Base-by-base conservation (phyloP, 352 stramenopile species). In the Globisporangium yorkense region DNA sequence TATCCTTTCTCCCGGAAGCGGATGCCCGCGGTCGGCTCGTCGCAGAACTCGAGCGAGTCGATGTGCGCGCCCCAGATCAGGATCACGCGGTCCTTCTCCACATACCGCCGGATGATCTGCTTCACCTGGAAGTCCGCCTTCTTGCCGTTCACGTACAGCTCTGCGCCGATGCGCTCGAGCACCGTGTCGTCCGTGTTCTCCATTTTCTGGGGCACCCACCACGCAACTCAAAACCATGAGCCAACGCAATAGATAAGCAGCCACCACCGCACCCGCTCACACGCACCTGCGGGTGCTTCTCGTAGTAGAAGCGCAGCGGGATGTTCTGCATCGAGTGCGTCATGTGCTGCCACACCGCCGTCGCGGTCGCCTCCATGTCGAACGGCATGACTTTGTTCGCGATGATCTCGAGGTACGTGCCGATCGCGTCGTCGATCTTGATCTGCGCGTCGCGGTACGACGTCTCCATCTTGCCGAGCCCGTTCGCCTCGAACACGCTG, bases 1-100 rank as follows among this genome's bases (percentile, higher is more conserved):
- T 80, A 87, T 0, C 77, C 77, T 49, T 78, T 75, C 49, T 87
- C 77, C 18, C 73, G 66, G 46, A 87, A 84, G 57, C 72, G 66
- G 8, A 69, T 71, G 1, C 74, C 76, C 7, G 66, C 50, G 12
- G 79, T 65, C 24, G 71, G 69, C 21, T 72, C 65, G 33, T 70
- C 66, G 24, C 63, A 70, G 63, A 87, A 85, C 63, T 74, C 72
- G 45, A 80, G 59, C 4, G 72, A 70, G 35, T 84, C 67, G 57
- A 82, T 83, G 57, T 80, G 72, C 20, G 74, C 72, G 39, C 64
- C 63, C 74, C 74, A 87, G 16, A 82, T 74, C 18, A 87, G 71
- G 45, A 87, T 66, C 1, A 82, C 60, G 13, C 72, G 70, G 35
- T 73, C 61, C 41, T 72, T 51, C 51, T 88, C 72, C 5, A 75